Evolutionary conservation across 202 grass and related monocot species (phyloP).

Genomic region (Setaria italica): DNA sequence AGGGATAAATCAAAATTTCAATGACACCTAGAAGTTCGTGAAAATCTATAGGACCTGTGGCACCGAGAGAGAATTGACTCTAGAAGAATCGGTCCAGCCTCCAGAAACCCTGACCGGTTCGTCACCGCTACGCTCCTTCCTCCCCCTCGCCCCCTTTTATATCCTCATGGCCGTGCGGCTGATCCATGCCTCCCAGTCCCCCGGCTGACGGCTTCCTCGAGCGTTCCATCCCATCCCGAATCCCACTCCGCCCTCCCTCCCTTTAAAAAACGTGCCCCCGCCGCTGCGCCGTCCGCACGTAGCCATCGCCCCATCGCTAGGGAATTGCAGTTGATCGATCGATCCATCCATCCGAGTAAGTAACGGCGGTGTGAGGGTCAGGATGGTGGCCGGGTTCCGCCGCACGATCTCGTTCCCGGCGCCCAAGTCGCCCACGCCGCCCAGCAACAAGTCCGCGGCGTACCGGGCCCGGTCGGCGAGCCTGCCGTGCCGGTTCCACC

Average conservation of each 20-base stretch:
- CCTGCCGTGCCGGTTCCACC: slow-evolving; percentile 81
- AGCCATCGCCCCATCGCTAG: not conserved
- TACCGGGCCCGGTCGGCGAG: slow-evolving; percentile 77
- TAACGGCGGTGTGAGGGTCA: too few relatives aligned
- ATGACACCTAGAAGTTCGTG: too few relatives aligned
- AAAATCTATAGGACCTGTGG: too few relatives aligned
- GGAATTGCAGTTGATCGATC: not conserved
- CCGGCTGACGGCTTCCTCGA: slow-evolving; percentile 37
- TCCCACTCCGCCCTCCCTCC: slow-evolving; percentile 26
- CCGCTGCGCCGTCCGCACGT: not conserved
- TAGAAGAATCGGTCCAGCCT: not conserved
- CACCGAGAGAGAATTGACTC: too few relatives aligned
- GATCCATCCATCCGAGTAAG: not conserved
- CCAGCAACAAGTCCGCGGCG: slow-evolving; percentile 30
- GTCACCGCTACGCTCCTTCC: not conserved
- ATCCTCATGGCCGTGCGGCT: slow-evolving; percentile 13
- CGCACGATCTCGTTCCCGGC: slow-evolving; percentile 76
- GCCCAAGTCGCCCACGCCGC: slow-evolving; percentile 22
- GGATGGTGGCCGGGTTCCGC: slow-evolving; percentile 67
- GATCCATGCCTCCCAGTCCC: not conserved
- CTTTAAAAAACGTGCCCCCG: slow-evolving; percentile 26
- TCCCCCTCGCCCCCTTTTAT: not conserved
- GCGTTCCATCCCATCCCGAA: slow-evolving; percentile 36
- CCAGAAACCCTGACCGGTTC: slow-evolving; percentile 8
- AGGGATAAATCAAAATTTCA: too few relatives aligned